Evolutionary conservation across 2,329 filamentous ascomycete genomes (phyloP).

Genomic region (Boeremia lycopersici): DNA sequence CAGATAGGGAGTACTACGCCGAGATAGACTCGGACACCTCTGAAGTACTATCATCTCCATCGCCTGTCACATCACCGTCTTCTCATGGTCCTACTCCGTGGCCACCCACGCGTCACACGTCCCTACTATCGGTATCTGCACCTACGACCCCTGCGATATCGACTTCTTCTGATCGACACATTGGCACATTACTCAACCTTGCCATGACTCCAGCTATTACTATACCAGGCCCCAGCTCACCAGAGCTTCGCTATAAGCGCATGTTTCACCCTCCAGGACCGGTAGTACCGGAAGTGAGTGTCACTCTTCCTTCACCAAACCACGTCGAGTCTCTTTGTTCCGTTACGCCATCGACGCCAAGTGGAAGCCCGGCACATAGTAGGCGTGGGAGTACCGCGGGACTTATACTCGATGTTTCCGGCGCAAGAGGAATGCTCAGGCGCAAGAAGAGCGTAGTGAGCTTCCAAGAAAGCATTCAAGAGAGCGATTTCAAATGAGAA

Average conservation of each 20-base stretch:
- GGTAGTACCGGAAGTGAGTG: slow-evolving; percentile 20
- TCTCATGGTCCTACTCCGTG: slow-evolving; percentile 27
- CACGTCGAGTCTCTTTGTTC: slow-evolving; percentile 17
- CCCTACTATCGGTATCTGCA: slow-evolving; percentile 32
- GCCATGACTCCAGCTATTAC: slow-evolving; percentile 31
- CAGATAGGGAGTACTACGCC: slow-evolving; percentile 41
- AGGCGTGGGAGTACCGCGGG: slow-evolving; percentile 25
- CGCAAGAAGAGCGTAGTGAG: slow-evolving; percentile 18
- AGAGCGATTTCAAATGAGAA: slow-evolving; percentile 2
- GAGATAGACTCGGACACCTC: slow-evolving; percentile 43
- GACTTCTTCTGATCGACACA: slow-evolving; percentile 24
- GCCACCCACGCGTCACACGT: slow-evolving; percentile 36
- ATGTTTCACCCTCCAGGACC: slow-evolving; percentile 46
- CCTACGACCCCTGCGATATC: slow-evolving; percentile 31
- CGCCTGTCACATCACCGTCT: slow-evolving; percentile 36
- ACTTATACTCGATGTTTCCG: slow-evolving; percentile 35
- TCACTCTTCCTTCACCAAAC: slow-evolving; percentile 7
- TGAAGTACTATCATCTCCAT: slow-evolving; percentile 40
- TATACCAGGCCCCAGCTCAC: slow-evolving; percentile 40
- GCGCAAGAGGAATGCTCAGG: slow-evolving; percentile 41
- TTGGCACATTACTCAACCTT: slow-evolving; percentile 28
- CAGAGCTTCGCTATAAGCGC: slow-evolving; percentile 50
- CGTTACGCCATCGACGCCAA: slow-evolving; percentile 7
- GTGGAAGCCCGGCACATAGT: slow-evolving; percentile 19
- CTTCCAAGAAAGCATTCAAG: slow-evolving; percentile 9